Base-by-base conservation (phyloP, 176 grass and related monocot genomes). In the Cocos nucifera region DNA sequence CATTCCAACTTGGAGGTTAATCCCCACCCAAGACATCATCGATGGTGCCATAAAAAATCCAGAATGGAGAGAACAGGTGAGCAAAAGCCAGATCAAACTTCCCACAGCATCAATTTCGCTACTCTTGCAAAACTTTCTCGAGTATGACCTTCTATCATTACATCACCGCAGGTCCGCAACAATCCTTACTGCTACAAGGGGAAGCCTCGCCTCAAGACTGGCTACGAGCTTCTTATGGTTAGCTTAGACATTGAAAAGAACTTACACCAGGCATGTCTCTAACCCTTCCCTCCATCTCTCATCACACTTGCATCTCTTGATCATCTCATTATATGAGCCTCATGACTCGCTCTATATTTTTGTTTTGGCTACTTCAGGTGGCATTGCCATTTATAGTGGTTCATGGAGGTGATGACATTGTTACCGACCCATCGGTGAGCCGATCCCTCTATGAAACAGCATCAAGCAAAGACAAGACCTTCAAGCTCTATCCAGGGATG, bases 401-500 rank as follows among this genome's bases (percentile, higher is more conserved):
- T 54, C 84, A 87, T 7, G 84, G 79, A 26, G 79, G 75, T 27
- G 79, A 32, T 28, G 79, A 87, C 49, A 64, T 4, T 24, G 75
- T 87, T 3, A 87, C 79, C 0, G 84, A 87, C 22, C 79, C 84
- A 19, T 58, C 71, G 0, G 84, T 87, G 22, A 87, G 84, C 18
- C 56, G 75, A 59, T 49, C 57, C 22, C 44, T 87, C 0, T 79
- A 76, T 16, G 74, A 69, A 19, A 5, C 61, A 35, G 71, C 84
- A 1, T 10, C 54, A 25, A 83, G 84, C 58, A 66, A 68, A 30
- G 84, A 83, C 26, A 87, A 83, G 51, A 73, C 63, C 3, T 1
- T 87, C 7, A 83, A 87, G 49, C 23, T 79, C 12, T 87, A 83
- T 19, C 75, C 76, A 12, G 79, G 76, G 51, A 87, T 87, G 84